Evolutionary conservation across 805 yeast genomes (phyloP).

Genomic region (Clavispora carvajalis): DNA sequence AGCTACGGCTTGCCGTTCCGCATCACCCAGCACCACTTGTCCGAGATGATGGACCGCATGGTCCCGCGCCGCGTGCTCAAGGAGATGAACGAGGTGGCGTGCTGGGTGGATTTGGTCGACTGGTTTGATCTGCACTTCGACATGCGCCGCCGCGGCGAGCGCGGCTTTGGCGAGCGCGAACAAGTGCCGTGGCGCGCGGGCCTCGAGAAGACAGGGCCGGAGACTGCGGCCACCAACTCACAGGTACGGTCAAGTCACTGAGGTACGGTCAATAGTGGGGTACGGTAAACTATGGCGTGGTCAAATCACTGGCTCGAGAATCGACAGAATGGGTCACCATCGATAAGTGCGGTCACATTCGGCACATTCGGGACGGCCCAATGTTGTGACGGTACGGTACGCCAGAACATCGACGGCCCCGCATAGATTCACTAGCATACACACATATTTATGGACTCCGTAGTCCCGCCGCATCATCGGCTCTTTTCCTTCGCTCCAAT

Average conservation of each 20-base stretch:
- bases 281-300: too few species aligned
- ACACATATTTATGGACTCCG: too few species aligned
- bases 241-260: too few species aligned
- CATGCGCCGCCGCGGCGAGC: conserved; percentile 61
- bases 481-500: conserved; percentile 10
- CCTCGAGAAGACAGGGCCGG: too few species aligned
- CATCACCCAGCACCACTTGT: conserved; percentile 79
- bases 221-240: too few species aligned
- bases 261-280: too few species aligned
- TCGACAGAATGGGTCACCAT: too few species aligned
- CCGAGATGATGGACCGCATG: conserved; percentile 72
- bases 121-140: conserved; percentile 75
- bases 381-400: too few species aligned
- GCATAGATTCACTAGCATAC: too few species aligned
- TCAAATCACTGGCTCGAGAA: too few species aligned
- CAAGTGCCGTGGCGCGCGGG: conserved; percentile 30
- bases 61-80: conserved; percentile 27
- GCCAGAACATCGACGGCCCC: conserved; percentile 1
- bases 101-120: conserved; percentile 63
- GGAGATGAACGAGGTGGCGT: conserved; percentile 58
- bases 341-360: too few species aligned
- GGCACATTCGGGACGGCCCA: too few species aligned
- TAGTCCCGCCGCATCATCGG: background rate
- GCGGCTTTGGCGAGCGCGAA: conserved; percentile 55
- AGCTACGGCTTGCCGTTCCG: conserved; percentile 83